Conservation (phyloP, 2,329 filamentous ascomycete genomes). For the Ascomycota sp. region DNA sequence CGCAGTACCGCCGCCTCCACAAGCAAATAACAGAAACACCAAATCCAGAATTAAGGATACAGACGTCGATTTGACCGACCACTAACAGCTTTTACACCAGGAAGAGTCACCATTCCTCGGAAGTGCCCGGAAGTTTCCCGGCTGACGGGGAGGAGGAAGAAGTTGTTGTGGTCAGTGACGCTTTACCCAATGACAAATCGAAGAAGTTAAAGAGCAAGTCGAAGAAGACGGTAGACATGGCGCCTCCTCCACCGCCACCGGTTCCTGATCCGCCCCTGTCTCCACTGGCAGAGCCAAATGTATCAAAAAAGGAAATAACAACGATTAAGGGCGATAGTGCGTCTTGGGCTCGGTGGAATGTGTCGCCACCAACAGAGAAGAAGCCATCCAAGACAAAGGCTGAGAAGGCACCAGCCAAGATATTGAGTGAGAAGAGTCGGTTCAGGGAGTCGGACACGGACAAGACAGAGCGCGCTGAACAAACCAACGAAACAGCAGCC, state of each 20-base stretch:
- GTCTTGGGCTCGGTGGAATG: constrained; percentile 60
- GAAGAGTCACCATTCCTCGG: constrained; percentile 8
- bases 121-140: constrained; percentile 34
- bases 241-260: constrained; percentile 16
- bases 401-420: constrained; percentile 36
- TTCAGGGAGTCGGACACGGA: constrained; percentile 59
- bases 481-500: constrained; percentile 24
- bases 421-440: constrained; percentile 30
- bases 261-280: constrained; percentile 26
- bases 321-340: constrained; percentile 52
- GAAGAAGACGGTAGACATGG: constrained; percentile 2
- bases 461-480: constrained; percentile 32
- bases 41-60: constrained; percentile 22
- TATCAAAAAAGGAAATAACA: constrained; percentile 53
- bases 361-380: constrained; percentile 24
- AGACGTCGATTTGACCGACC: constrained; percentile 12
- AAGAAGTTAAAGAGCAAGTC: constrained; percentile 14
- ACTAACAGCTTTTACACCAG: constrained; percentile 12
- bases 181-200: constrained; percentile 20
- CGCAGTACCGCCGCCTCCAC: constrained; percentile 15
- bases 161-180: constrained; percentile 29
- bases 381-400: constrained; percentile 45
- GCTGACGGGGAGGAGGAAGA: constrained; percentile 28
- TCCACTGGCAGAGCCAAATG: constrained; percentile 34
- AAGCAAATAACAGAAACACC: constrained; percentile 5